Percentiles rank a stretch among this genome's conserved stretches.
phyloP scores from a whole-genome alignment of 108 stramenopile genomes.

The Seminavis robusta region DNA sequence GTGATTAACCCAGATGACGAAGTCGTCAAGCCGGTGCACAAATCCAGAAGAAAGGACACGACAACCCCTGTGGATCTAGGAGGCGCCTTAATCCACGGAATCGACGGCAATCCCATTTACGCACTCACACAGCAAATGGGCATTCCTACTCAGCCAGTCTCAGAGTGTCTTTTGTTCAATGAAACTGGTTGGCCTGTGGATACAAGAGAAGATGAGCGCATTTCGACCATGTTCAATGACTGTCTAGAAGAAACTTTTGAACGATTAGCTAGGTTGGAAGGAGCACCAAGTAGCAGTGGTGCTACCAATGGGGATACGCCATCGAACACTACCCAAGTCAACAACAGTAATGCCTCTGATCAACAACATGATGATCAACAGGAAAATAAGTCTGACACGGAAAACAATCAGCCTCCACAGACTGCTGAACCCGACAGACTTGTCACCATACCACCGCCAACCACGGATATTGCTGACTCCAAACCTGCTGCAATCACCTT shows the following conservation, averaged over 20 bases:
- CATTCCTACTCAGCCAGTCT: slow-evolving; percentile 15
- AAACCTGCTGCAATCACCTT: too few relatives aligned
- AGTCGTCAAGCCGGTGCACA: slow-evolving; percentile 3
- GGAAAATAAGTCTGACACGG: too few relatives aligned
- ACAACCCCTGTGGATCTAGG: slow-evolving; percentile 63
- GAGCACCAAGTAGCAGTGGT: not conserved
- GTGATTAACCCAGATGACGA: slow-evolving; percentile 7
- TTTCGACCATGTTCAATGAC: slow-evolving; percentile 63
- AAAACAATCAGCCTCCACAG: too few relatives aligned
- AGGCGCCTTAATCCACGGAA: slow-evolving; percentile 90
- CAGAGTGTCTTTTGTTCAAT: slow-evolving; percentile 42
- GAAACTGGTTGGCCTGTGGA: slow-evolving; percentile 64
- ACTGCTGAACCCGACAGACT: too few relatives aligned
- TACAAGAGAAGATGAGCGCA: slow-evolving; percentile 54
- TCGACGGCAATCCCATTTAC: slow-evolving; percentile 72
- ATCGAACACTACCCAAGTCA: not conserved
- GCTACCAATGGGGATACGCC: not conserved
- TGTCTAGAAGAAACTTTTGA: slow-evolving; percentile 51
- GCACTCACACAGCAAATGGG: slow-evolving; percentile 50
- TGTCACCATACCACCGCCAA: too few relatives aligned
- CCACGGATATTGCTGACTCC: too few relatives aligned
- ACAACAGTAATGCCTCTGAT: too few relatives aligned
- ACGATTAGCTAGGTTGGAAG: slow-evolving; percentile 1
- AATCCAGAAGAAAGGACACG: slow-evolving; percentile 1
- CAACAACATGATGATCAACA: too few relatives aligned